Conservation (phyloP, 768 basidiomycete genomes). For the Kwoniella bestiolae region DNA sequence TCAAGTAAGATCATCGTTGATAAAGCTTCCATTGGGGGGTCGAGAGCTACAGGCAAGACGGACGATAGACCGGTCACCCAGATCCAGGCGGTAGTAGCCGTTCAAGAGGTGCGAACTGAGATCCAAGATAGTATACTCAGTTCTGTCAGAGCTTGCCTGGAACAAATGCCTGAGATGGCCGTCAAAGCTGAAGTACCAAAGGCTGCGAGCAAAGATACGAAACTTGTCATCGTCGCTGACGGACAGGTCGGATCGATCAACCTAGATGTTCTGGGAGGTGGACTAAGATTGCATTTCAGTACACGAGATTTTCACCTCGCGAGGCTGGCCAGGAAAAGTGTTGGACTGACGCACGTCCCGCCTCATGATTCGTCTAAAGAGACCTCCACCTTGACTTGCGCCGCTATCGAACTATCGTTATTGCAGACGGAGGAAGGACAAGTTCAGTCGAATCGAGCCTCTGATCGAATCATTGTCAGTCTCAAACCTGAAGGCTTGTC, state of each 20-base stretch:
- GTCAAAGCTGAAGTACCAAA: not conserved
- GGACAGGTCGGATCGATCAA: constrained; percentile 8
- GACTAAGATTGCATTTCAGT: constrained; percentile 10
- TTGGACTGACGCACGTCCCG: not conserved
- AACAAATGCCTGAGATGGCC: not conserved
- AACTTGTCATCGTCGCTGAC: not conserved
- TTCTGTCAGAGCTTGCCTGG: not conserved
- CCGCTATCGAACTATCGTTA: not conserved
- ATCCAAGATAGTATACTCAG: constrained; percentile 20
- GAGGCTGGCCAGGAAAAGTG: constrained; percentile 1
- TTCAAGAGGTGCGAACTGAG: constrained; percentile 15
- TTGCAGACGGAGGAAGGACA: constrained; percentile 2
- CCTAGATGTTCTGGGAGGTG: constrained; percentile 12
- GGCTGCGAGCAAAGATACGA: not conserved
- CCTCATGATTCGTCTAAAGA: constrained; percentile 2
- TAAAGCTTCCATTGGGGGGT: constrained; percentile 22
- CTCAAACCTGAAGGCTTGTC: constrained; percentile 11
- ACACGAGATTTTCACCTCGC: not conserved
- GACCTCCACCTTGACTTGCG: constrained; percentile 6
- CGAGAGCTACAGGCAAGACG: constrained; percentile 6
- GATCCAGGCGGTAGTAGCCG: constrained; percentile 14
- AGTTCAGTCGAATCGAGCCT: not conserved
- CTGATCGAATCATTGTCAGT: constrained; percentile 12
- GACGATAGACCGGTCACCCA: constrained; percentile 8
- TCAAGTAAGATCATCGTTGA: constrained; percentile 21